These are phyloP conservation scores for Sedum album DNA, from an alignment of 164 flowering plant species.

Conservation along the genomic window DNA sequence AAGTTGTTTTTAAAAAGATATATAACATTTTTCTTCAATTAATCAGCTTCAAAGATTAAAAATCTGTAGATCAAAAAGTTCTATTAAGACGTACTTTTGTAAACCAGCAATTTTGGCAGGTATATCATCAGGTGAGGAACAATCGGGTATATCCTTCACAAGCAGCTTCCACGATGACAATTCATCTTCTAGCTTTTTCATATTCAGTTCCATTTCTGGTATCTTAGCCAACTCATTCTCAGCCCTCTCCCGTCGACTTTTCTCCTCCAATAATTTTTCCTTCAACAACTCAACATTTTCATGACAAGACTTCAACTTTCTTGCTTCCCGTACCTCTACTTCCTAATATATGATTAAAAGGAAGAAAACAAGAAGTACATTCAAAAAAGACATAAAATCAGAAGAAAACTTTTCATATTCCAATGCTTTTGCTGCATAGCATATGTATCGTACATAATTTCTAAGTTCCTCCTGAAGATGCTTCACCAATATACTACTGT, in stretches of 20 bases:
- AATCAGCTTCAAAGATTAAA: background rate
- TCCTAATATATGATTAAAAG: constrained; percentile 37
- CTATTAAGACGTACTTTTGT: constrained; percentile 47
- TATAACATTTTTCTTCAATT: background rate
- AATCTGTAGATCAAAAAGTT: background rate
- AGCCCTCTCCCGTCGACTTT: constrained; percentile 63
- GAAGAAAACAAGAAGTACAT: background rate
- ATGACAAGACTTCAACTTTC: constrained; percentile 60
- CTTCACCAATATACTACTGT: constrained; percentile 54
- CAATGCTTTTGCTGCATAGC: background rate
- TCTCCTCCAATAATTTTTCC: constrained; percentile 74
- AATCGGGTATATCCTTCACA: constrained; percentile 63
- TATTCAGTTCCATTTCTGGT: constrained; percentile 40
- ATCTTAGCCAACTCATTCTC: constrained; percentile 58
- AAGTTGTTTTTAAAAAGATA: no score
- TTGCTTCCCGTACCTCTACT: constrained; percentile 83
- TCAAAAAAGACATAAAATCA: background rate
- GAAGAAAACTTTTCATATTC: background rate
- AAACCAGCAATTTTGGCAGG: constrained; percentile 50
- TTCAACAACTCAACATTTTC: constrained; percentile 59
- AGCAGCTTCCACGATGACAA: constrained; percentile 59
- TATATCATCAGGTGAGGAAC: constrained; percentile 59
- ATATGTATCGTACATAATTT: constrained; percentile 49
- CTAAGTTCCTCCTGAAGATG: constrained; percentile 81
- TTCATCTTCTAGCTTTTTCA: constrained; percentile 67